A percentile compares a stretch with the other conserved stretches of the same genome.
Evolutionary conservation across 352 stramenopile genomes (phyloP).

Genomic region (Globisporangium radiosum): DNA sequence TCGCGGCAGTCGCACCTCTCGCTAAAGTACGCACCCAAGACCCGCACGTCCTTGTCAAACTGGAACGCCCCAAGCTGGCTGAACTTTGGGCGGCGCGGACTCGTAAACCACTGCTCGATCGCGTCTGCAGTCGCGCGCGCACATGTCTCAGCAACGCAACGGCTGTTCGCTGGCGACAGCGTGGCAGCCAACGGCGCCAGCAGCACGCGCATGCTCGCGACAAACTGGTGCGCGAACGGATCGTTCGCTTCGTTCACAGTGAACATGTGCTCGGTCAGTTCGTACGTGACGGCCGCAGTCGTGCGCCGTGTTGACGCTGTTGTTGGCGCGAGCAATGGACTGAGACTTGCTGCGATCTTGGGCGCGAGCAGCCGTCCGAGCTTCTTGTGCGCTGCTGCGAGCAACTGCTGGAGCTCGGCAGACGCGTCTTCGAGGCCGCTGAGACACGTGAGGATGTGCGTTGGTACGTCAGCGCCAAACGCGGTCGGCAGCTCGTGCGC

Average conservation of each 20-base stretch:
- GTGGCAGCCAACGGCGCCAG: conserved; percentile 40
- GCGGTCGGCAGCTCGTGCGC: conserved; percentile 58
- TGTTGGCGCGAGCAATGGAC: conserved; percentile 34
- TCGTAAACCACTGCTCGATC: conserved; percentile 57
- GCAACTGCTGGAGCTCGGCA: conserved; percentile 58
- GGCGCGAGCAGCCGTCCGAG: conserved; percentile 70
- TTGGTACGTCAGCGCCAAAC: conserved; percentile 59
- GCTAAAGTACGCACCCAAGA: conserved; percentile 61
- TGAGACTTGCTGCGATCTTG: conserved; percentile 51
- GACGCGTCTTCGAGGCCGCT: conserved; percentile 68
- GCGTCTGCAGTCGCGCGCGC: conserved; percentile 35
- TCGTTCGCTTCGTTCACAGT: conserved; percentile 86
- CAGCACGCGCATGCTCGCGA: conserved; percentile 47
- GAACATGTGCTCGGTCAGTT: conserved; percentile 82
- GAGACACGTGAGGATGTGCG: conserved; percentile 68
- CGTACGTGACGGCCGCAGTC: conserved; percentile 47
- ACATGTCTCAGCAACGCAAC: conserved; percentile 39
- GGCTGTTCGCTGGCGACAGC: conserved; percentile 58
- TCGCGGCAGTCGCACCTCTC: conserved; percentile 45
- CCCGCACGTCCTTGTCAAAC: conserved; percentile 82
- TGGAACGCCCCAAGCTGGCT: conserved; percentile 81
- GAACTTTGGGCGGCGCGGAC: conserved; percentile 43
- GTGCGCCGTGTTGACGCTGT: conserved; percentile 33
- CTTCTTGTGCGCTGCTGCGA: conserved; percentile 66
- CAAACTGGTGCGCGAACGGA: conserved; percentile 74